Base-by-base conservation (phyloP, 257 asterid species). In the Paulownia fortunei region DNA sequence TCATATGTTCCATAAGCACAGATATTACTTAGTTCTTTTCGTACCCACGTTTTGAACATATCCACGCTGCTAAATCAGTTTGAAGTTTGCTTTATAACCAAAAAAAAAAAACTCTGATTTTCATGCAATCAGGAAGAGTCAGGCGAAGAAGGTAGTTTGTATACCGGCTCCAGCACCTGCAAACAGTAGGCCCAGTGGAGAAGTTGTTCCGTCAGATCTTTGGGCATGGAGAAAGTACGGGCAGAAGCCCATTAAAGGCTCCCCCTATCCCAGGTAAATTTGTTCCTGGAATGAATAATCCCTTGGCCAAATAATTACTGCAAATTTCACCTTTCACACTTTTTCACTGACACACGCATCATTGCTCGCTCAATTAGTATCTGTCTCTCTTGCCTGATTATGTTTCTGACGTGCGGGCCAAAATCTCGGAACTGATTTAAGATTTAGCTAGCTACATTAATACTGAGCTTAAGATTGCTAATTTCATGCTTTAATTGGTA, bases 161-260 rank as follows among this genome's bases (percentile, higher is more conserved):
- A 88, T 95, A 67, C 98, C 99, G 4, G 97, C 99, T 32, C 96
- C 97, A 44, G 93, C 96, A 13, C 97, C 98, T 1, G 97, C 87
- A 12, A 92, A 88, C 84, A 93, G 92, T 85, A 74, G 97, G 83
- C 83, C 93, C 1, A 88, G 91, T 37, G 98, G 98, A 23, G 99
- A 95, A 80, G 88, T 95, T 15, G 98, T 93, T 51, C 99, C 99
- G 2, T 93, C 99, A 8, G 99, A 95, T 84, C 89, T 93, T 21
- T 95, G 99, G 99, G 98, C 99, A 0, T 95, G 99, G 98, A 86
- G 98, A 69, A 95, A 95, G 87, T 95, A 95, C 72, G 99, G 99
- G 2, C 99, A 95, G 83, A 95, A 95, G 81, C 99, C 99, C 10
- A 95, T 95, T 56, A 95, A 95, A 87, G 99, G 99, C 6, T 95